These are phyloP conservation scores for Phellopilus nigrolimitatus DNA, from an alignment of 1,284 basidiomycete genomes.

Conservation along the genomic window DNA sequence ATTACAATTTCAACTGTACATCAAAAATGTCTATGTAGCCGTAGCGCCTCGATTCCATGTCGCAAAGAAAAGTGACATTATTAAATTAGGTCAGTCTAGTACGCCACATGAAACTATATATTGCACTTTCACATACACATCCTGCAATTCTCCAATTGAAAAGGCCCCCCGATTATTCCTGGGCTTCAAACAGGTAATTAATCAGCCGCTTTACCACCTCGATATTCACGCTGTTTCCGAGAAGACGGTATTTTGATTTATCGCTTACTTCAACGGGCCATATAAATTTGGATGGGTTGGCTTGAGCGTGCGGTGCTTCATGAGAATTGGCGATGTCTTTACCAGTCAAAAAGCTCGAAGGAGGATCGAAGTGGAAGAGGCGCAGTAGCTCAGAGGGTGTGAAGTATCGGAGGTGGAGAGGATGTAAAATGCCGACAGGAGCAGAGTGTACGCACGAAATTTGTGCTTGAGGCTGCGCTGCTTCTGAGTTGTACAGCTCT, in stretches of 20 bases:
- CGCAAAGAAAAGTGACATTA: too few relatives aligned
- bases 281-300: constrained; percentile 32
- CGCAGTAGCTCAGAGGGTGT: constrained; percentile 65
- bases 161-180: too few relatives aligned
- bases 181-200: constrained; percentile 43
- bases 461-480: constrained; percentile 31
- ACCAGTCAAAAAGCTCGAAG: constrained; percentile 1
- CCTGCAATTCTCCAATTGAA: not conserved
- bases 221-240: constrained; percentile 79
- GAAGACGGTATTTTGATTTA: constrained; percentile 66
- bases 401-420: constrained; percentile 64
- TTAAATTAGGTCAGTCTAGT: too few relatives aligned
- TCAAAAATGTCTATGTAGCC: too few relatives aligned
- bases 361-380: constrained; percentile 54
- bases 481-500: not conserved
- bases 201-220: constrained; percentile 56
- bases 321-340: not conserved
- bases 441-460: constrained; percentile 30
- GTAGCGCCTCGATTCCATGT: too few relatives aligned
- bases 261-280: constrained; percentile 58
- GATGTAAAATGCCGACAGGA: constrained; percentile 50
- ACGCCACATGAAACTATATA: not conserved
- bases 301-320: too few relatives aligned
- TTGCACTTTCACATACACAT: not conserved
- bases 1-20: too few relatives aligned